A percentile compares a stretch with the other conserved stretches of the same genome.
Conservation (phyloP, 2,329 filamentous ascomycete genomes). For the Cladosporium sp. region DNA sequence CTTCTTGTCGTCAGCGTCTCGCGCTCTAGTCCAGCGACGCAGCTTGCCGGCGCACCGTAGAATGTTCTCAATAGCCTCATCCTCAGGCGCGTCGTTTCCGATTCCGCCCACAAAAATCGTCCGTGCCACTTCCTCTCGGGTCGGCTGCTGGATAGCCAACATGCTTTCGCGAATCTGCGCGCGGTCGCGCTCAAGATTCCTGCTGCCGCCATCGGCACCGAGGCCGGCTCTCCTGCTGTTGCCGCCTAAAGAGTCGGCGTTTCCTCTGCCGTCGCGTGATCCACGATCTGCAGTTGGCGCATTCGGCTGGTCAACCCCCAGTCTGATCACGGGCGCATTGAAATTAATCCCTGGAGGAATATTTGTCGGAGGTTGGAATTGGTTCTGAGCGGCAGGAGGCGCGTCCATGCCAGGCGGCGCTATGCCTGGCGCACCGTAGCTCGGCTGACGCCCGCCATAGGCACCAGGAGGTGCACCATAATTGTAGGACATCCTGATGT, state of each 20-base stretch:
- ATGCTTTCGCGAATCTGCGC: constrained; percentile 27
- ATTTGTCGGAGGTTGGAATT: constrained; percentile 80
- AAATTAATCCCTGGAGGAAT: constrained; percentile 86
- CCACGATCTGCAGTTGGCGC: constrained; percentile 21
- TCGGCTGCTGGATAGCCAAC: constrained; percentile 63
- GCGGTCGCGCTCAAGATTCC: constrained; percentile 51
- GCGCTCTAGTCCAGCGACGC: constrained; percentile 76
- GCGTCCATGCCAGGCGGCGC: constrained; percentile 74
- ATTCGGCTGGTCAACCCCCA: constrained; percentile 64
- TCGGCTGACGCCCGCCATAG: constrained; percentile 65
- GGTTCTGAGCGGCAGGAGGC: constrained; percentile 68
- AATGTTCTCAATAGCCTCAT: constrained; percentile 72
- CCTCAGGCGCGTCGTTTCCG: constrained; percentile 68
- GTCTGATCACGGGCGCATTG: constrained; percentile 88
- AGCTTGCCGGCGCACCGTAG: constrained; percentile 67
- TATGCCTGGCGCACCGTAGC: constrained; percentile 64
- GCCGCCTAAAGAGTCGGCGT: constrained; percentile 32
- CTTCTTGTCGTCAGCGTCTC: constrained; percentile 71
- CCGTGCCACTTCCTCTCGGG: constrained; percentile 80
- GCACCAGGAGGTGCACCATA: constrained; percentile 43
- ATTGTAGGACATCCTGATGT: constrained; percentile 28
- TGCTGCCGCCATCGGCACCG: constrained; percentile 43
- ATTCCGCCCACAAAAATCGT: constrained; percentile 89
- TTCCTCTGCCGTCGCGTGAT: constrained; percentile 20
- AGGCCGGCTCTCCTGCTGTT: constrained; percentile 51